Percentiles rank a stretch among this genome's conserved stretches.
Evolutionary conservation across 257 asterid species (phyloP).

Genomic region (Linaria vulgaris): DNA sequence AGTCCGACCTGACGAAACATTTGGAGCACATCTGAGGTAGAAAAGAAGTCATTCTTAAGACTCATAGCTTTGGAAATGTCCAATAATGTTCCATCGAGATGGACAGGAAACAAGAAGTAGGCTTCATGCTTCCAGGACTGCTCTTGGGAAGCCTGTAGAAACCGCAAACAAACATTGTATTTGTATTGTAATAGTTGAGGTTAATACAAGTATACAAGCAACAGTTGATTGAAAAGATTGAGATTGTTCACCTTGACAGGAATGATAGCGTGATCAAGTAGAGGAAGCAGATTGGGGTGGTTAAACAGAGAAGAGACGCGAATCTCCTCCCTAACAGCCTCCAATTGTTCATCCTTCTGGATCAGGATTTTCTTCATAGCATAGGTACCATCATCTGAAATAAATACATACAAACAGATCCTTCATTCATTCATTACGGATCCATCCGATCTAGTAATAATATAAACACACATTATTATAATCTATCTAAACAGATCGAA

Average conservation of each 20-base stretch:
- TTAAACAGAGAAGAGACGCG: constrained; percentile 83
- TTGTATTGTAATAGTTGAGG: too few species aligned
- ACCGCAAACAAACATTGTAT: too few species aligned
- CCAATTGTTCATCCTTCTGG: constrained; percentile 81
- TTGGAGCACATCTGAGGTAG: constrained; percentile 88
- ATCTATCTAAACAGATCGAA: neutral
- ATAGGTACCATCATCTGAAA: constrained; percentile 86
- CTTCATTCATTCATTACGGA: too few species aligned
- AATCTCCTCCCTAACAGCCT: constrained; percentile 85
- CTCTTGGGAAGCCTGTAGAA: constrained; percentile 76
- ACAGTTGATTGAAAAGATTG: constrained; percentile 2
- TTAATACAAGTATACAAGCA: neutral
- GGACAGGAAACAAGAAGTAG: constrained; percentile 88
- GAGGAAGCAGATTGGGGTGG: constrained; percentile 96
- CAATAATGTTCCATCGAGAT: constrained; percentile 86
- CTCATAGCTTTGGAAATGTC: constrained; percentile 72
- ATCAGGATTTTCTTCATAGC: constrained; percentile 98
- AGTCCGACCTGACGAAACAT: constrained; percentile 81
- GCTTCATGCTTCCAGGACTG: constrained; percentile 98
- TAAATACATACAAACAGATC: neutral
- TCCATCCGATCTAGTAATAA: too few species aligned
- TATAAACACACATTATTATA: too few species aligned
- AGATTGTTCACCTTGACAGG: constrained; percentile 85
- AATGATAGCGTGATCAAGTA: constrained; percentile 94
- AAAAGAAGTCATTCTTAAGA: constrained; percentile 82